Evolutionary conservation across 2,329 filamentous ascomycete genomes (phyloP).

Genomic region (Aspergillus amoenus): DNA sequence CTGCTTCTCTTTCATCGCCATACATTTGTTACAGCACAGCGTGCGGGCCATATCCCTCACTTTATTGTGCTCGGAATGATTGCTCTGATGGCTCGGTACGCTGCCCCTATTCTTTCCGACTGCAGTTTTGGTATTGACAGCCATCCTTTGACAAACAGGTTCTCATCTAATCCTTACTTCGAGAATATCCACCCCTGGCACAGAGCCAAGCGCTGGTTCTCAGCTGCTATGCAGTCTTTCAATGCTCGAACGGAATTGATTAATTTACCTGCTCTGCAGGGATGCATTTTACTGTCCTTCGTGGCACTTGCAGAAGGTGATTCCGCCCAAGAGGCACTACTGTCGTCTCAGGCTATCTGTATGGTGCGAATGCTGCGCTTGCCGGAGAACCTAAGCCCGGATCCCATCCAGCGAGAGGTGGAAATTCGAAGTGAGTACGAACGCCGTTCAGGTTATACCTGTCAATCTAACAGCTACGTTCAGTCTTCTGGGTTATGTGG

Average conservation of each 20-base stretch:
- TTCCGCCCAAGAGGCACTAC: slow-evolving; percentile 1
- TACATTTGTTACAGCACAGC: background rate
- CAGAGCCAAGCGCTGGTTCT: background rate
- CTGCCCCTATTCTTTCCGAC: too few species aligned
- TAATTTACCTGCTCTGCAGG: background rate
- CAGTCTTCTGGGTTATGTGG: slow-evolving; percentile 6
- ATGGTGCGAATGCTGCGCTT: slow-evolving; percentile 6
- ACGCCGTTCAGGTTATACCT: background rate
- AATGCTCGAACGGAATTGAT: background rate
- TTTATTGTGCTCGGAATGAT: slow-evolving; percentile 6
- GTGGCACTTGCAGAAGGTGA: slow-evolving; percentile 3
- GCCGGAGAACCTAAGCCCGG: background rate
- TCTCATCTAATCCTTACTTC: background rate
- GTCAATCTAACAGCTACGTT: background rate
- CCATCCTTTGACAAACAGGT: background rate
- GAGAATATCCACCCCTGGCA: slow-evolving; percentile 3
- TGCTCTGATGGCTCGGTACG: background rate
- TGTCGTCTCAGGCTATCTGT: slow-evolving; percentile 2
- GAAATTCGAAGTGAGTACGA: slow-evolving; percentile 2
- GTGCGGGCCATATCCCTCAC: background rate
- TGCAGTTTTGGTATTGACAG: background rate
- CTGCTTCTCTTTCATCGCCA: slow-evolving; percentile 4
- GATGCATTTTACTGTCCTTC: background rate
- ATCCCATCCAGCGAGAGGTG: slow-evolving; percentile 3
- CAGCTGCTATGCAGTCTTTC: background rate